A percentile compares a stretch with the other conserved stretches of the same genome.
These are phyloP conservation scores for Sphaerulina populicola DNA, from an alignment of 2,329 filamentous ascomycete genomes.

Conservation along the genomic window DNA sequence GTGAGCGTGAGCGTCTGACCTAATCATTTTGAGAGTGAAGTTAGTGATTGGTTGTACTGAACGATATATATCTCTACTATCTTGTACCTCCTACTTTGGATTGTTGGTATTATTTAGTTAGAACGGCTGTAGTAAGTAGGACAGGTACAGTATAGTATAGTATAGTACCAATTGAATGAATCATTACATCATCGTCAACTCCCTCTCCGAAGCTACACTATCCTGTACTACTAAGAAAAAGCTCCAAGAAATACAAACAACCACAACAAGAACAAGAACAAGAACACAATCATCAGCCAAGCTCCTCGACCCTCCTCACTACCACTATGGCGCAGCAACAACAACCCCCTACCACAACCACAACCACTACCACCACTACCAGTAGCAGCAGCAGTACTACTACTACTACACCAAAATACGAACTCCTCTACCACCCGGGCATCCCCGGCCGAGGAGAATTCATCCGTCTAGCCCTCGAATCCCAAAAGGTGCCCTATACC, in stretches of 20 bases:
- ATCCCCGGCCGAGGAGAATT: constrained; percentile 68
- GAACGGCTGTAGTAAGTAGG: background rate
- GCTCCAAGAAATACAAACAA: background rate
- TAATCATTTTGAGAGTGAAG: too few species aligned
- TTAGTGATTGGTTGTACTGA: too few species aligned
- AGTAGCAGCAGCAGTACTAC: too few species aligned
- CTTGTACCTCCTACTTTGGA: too few species aligned
- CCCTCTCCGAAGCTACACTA: too few species aligned
- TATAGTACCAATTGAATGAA: background rate
- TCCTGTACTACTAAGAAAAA: too few species aligned
- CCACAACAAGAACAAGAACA: background rate
- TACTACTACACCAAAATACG: constrained; percentile 26
- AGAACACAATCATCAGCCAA: background rate
- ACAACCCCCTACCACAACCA: constrained; percentile 9
- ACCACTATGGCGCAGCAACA: constrained; percentile 12
- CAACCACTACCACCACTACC: constrained; percentile 15
- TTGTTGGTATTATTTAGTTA: too few species aligned
- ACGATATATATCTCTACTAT: too few species aligned
- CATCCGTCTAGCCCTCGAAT: constrained; percentile 64
- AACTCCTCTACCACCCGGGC: constrained; percentile 55
- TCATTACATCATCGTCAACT: background rate
- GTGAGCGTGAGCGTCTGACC: too few species aligned
- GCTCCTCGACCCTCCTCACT: too few species aligned
- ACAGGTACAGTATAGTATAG: too few species aligned
- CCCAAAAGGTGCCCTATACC: constrained; percentile 54